Evolutionary conservation across 2,329 filamentous ascomycete species (phyloP), one percentile per base, ranked within the genome.

Genomic region (Waltergamsia citrina): DNA sequence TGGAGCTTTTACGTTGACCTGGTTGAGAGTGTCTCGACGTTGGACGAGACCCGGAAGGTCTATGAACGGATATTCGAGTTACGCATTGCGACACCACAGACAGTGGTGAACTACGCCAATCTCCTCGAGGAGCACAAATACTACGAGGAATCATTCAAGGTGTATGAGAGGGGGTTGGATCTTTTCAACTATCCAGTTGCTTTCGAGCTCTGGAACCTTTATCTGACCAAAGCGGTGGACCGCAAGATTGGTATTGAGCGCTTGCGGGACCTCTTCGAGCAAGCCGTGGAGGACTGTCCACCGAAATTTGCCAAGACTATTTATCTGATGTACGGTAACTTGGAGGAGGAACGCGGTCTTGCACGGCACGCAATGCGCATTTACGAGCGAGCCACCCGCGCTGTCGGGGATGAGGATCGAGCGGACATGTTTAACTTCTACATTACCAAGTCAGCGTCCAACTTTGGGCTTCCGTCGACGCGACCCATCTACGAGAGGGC

Each of bases 1-100:
- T 98, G 92, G 92, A 94, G 87, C 59, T 98, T 98, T 65, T 98
- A 98, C 49, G 88, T 98, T 26, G 92, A 98, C 54, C 74, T 98
- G 2, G 88, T 98, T 3, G 92, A 98, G 57, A 94, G 87, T 55
- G 88, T 95, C 21, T 81, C 84, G 40, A 85, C 83, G 0, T 61
- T 98, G 12, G 87, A 94, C 16, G 90, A 96, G 59, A 95, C 90
- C 0, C 85, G 78, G 54, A 90, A 86, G 54, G 81, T 96, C 2
- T 98, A 98, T 57, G 92, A 98, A 56, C 75, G 92, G 36, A 96
- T 98, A 49, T 98, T 98, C 53, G 93, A 98, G 60, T 78, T 98
- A 39, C 85, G 90, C 30, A 98, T 98, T 47, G 92, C 93, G 16
- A 98, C 92, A 6, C 92, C 93, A 2, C 92, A 98, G 55, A 98